Evolutionary conservation across 1,284 basidiomycete species (phyloP).

Genomic region (Rhodotorula sp.): DNA sequence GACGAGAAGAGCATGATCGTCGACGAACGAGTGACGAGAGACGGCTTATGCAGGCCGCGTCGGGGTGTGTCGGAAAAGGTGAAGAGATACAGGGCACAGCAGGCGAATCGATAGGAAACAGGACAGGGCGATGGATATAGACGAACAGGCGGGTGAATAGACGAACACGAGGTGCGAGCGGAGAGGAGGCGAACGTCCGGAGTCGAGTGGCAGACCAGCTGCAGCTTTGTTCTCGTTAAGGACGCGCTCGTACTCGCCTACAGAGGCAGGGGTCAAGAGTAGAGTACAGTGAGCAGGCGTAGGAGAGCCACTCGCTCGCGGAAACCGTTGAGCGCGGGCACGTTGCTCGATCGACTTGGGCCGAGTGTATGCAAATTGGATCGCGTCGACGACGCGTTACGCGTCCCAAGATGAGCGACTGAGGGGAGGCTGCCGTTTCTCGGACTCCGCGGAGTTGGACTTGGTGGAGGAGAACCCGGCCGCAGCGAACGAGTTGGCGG

Average conservation of each 20-base stretch:
- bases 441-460: neutral
- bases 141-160: neutral
- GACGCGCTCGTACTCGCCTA: too few species aligned
- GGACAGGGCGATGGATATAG: neutral
- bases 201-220: neutral
- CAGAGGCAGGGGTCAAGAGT: too few species aligned
- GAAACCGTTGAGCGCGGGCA: too few species aligned
- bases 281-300: too few species aligned
- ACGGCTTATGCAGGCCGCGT: neutral
- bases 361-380: too few species aligned
- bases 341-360: too few species aligned
- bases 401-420: neutral
- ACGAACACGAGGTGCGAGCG: neutral
- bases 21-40: neutral
- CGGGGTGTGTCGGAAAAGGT: neutral
- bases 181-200: neutral
- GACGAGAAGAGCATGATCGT: neutral
- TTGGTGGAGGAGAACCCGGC: too few species aligned
- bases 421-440: neutral
- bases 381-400: too few species aligned
- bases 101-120: neutral
- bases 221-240: too few species aligned
- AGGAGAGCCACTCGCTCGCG: too few species aligned
- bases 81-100: neutral
- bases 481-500: too few species aligned